Percentiles rank a stretch among this genome's conserved stretches.
These are phyloP conservation scores for Punica granatum DNA, from an alignment of 345 rosid genomes.

Conservation along the genomic window DNA sequence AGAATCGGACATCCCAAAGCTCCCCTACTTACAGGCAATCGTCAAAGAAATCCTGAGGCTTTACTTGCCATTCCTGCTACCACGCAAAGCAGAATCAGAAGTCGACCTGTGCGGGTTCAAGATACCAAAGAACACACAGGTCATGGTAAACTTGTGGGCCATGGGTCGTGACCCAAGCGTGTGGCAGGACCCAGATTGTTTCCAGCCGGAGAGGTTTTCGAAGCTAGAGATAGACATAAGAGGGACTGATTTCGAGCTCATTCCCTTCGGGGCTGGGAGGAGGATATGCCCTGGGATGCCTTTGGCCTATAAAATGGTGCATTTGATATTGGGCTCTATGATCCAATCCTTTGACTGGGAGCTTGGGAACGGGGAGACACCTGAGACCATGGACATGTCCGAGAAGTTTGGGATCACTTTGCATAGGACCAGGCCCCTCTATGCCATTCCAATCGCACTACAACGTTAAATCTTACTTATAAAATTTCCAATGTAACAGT, in stretches of 20 bases:
- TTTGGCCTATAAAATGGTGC: slow-evolving; percentile 13
- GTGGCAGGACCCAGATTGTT: slow-evolving; percentile 8
- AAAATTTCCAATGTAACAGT: too few species aligned
- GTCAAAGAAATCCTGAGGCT: slow-evolving; percentile 19
- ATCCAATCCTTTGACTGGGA: slow-evolving; percentile 22
- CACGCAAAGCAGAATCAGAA: slow-evolving; percentile 6
- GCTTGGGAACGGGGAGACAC: slow-evolving; percentile 12
- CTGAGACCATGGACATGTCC: slow-evolving; percentile 14
- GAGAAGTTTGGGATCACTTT: slow-evolving; percentile 16
- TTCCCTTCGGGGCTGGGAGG: too few species aligned
- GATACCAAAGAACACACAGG: slow-evolving; percentile 18
- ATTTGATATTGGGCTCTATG: slow-evolving; percentile 18
- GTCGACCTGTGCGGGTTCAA: slow-evolving; percentile 9
- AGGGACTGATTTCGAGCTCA: slow-evolving; percentile 13
- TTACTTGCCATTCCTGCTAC: slow-evolving; percentile 17
- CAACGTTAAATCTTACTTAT: too few species aligned
- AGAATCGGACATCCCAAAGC: slow-evolving; percentile 13
- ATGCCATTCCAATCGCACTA: slow-evolving; percentile 5
- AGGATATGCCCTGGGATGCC: too few species aligned
- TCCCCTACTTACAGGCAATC: slow-evolving; percentile 12
- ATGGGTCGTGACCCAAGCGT: slow-evolving; percentile 11
- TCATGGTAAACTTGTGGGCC: slow-evolving; percentile 15
- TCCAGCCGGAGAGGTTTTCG: slow-evolving; percentile 16
- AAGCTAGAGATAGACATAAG: slow-evolving; percentile 3
- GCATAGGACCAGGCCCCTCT: slow-evolving; percentile 14